Evolutionary conservation across 2,329 filamentous ascomycete species (phyloP).

Genomic region (Verticillium nonalfalfae): DNA sequence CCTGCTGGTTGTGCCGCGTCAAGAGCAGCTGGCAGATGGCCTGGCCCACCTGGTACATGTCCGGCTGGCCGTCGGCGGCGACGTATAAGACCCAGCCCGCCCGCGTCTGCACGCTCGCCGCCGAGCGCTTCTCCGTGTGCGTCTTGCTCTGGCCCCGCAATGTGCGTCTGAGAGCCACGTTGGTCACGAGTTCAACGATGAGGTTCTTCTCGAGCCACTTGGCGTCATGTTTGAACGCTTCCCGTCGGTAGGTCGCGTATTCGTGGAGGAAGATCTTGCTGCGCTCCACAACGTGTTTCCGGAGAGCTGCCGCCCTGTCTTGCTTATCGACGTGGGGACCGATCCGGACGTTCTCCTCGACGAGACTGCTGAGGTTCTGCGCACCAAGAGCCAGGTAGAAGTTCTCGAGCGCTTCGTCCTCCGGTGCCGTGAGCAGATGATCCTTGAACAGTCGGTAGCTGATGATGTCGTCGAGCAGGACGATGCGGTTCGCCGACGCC

Average conservation of each 20-base stretch:
- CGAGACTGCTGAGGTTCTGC: slow-evolving; percentile 65
- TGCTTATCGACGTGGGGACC: slow-evolving; percentile 63
- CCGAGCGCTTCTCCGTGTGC: slow-evolving; percentile 69
- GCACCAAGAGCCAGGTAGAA: slow-evolving; percentile 83
- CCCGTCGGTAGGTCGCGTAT: slow-evolving; percentile 60
- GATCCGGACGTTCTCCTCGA: slow-evolving; percentile 71
- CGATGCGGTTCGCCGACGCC: slow-evolving; percentile 62
- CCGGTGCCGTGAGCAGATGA: slow-evolving; percentile 76
- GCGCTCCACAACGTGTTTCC: slow-evolving; percentile 79
- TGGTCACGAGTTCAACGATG: slow-evolving; percentile 68
- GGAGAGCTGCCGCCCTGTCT: slow-evolving; percentile 59
- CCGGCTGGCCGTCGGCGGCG: slow-evolving; percentile 58
- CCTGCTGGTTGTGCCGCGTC: slow-evolving; percentile 77
- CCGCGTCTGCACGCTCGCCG: slow-evolving; percentile 52
- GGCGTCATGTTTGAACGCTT: slow-evolving; percentile 77
- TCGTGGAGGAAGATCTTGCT: slow-evolving; percentile 86
- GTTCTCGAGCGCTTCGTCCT: slow-evolving; percentile 78
- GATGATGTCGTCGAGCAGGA: slow-evolving; percentile 82
- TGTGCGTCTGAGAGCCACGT: slow-evolving; percentile 71
- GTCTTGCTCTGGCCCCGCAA: slow-evolving; percentile 64
- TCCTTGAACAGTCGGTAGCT: slow-evolving; percentile 86
- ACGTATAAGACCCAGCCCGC: slow-evolving; percentile 68
- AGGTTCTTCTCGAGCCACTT: slow-evolving; percentile 90
- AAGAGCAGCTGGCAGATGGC: slow-evolving; percentile 78
- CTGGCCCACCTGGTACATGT: slow-evolving; percentile 89